Evolutionary conservation across 78 protist species (phyloP), one percentile per base, ranked within the genome.

Genomic region (Mastigamoeba balamuthi): DNA sequence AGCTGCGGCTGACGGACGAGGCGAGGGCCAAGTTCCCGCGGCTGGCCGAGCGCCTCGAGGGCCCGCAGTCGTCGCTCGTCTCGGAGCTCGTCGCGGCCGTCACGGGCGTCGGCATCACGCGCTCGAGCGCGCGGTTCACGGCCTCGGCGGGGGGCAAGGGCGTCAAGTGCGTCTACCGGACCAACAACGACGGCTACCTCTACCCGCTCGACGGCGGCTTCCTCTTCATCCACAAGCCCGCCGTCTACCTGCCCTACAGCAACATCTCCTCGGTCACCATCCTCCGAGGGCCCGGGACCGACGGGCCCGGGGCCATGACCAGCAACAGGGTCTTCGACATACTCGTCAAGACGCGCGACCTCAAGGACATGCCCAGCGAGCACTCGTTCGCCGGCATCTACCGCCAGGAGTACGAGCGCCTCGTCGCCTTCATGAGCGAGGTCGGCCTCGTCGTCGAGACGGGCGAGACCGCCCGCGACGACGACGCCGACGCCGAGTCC

Each of bases 191-290:
- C 58, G 91, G 91, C 39, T 65, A 41, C 28, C 33, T 87, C 6
- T 82, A 82, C 78, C 83, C 87, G 48, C 40, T 87, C 38, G 86
- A 82, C 9, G 58, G 81, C 64, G 63, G 81, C 27, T 82, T 87
- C 78, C 70, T 87, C 30, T 87, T 82, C 70, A 58, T 87, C 9
- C 80, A 87, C 74, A 87, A 87, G 82, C 91, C 91, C 52, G 81
- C 87, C 30, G 74, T 79, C 43, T 75, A 77, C 29, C 66, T 87
- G 9, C 52, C 73, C 5, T 78, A 40, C 70, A 68, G 68, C 27
- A 81, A 82, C 35, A 82, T 82, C n/a, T n/a, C n/a, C n/a, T n/a
- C n/a, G n/a, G n/a, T n/a, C n/a, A n/a, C n/a, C n/a, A n/a, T n/a
- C n/a, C n/a, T n/a, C n/a, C n/a, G n/a, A n/a, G n/a, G n/a, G n/a